Percentiles rank a stretch among this genome's conserved stretches.
Conservation (phyloP, 495 filamentous ascomycete genomes). For the Aspergillus sclerotiicarbonarius region DNA sequence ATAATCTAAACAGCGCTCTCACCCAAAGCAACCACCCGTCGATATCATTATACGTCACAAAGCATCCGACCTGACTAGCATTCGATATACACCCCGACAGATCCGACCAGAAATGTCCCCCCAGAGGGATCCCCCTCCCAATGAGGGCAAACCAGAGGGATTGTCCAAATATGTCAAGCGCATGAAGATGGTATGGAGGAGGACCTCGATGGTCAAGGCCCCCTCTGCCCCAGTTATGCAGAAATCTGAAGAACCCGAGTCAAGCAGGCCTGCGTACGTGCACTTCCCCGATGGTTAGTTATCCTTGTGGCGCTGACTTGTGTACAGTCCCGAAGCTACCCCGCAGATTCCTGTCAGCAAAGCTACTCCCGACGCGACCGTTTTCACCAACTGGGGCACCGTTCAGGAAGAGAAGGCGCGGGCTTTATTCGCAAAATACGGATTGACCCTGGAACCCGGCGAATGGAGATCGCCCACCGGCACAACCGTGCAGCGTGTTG, state of each 20-base stretch:
- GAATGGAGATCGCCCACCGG: constrained; percentile 63
- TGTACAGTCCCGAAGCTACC: constrained; percentile 6
- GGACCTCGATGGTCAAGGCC: constrained; percentile 46
- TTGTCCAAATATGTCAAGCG: constrained; percentile 60
- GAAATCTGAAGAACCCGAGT: constrained; percentile 14
- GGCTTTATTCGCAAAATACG: constrained; percentile 72
- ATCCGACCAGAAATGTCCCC: constrained; percentile 27
- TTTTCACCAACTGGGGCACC: constrained; percentile 32
- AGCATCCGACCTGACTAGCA: neutral
- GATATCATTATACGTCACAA: neutral
- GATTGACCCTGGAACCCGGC: constrained; percentile 63
- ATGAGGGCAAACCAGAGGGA: constrained; percentile 57
- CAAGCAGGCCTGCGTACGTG: constrained; percentile 31
- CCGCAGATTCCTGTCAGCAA: constrained; percentile 7
- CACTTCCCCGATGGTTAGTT: constrained; percentile 26
- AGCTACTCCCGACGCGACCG: constrained; percentile 25
- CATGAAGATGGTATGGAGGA: constrained; percentile 62
- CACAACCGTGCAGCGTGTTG: constrained; percentile 65
- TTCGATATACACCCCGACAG: neutral
- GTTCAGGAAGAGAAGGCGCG: constrained; percentile 66
- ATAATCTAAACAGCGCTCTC: neutral
- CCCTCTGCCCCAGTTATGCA: constrained; percentile 23
- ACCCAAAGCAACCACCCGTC: neutral
- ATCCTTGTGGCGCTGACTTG: constrained; percentile 19
- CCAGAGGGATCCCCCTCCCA: constrained; percentile 19